A percentile compares a stretch with the other conserved stretches of the same genome.
Evolutionary conservation across 2,329 filamentous ascomycete genomes (phyloP).

Genomic region (Epichloe gansuensis): DNA sequence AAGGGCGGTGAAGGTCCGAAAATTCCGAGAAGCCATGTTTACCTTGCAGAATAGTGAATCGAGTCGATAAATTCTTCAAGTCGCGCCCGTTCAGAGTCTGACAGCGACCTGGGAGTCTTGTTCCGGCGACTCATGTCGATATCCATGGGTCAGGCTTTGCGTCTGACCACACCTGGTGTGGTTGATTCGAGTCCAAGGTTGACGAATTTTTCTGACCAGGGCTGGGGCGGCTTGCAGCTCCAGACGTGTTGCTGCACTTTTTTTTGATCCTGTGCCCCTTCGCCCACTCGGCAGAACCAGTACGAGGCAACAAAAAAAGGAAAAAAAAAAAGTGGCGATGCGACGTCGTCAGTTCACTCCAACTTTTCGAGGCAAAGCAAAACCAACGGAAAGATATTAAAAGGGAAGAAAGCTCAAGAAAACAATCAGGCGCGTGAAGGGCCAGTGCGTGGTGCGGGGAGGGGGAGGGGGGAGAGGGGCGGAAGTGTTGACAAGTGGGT

Average conservation of each 20-base stretch:
- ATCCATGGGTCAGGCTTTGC: slow-evolving; percentile 19
- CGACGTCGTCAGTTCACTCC: neutral
- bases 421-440: slow-evolving; percentile 5
- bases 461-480: slow-evolving; percentile 4
- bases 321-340: neutral
- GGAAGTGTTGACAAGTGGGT: slow-evolving; percentile 4
- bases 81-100: slow-evolving; percentile 67
- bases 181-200: neutral
- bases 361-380: neutral
- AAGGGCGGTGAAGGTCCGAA: neutral
- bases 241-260: slow-evolving; percentile 1
- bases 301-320: neutral
- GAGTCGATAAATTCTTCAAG: slow-evolving; percentile 85
- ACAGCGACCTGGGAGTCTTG: slow-evolving; percentile 66
- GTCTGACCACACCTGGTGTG: slow-evolving; percentile 6
- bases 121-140: slow-evolving; percentile 82
- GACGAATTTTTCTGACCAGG: neutral
- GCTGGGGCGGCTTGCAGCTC: slow-evolving; percentile 2
- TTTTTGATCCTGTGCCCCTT: neutral
- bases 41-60: slow-evolving; percentile 94
- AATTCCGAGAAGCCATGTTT: slow-evolving; percentile 8
- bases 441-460: slow-evolving; percentile 8
- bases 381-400: neutral
- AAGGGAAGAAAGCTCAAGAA: slow-evolving; percentile 2
- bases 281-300: neutral